These are phyloP conservation scores for Globisporangium alternatum DNA, from an alignment of 352 stramenopile species.

Conservation along the genomic window DNA sequence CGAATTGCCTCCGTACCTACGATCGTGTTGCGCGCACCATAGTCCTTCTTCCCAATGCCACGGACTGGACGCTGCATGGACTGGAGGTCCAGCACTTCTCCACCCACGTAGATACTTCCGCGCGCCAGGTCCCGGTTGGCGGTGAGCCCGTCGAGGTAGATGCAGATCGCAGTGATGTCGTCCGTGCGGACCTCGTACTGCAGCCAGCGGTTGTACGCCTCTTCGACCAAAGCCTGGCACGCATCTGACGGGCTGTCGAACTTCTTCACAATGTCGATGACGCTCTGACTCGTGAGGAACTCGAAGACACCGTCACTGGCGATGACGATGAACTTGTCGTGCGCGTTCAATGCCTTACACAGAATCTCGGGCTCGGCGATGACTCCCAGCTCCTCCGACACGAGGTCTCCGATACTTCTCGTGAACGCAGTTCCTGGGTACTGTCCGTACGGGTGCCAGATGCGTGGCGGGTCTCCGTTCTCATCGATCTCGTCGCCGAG, in stretches of 20 bases:
- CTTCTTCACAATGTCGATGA: slow-evolving; percentile 89
- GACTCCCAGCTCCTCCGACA: slow-evolving; percentile 91
- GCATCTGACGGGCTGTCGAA: slow-evolving; percentile 87
- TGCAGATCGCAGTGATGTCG: slow-evolving; percentile 92
- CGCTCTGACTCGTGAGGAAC: slow-evolving; percentile 93
- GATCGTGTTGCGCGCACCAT: slow-evolving; percentile 73
- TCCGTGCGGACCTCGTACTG: slow-evolving; percentile 93
- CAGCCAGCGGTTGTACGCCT: slow-evolving; percentile 93
- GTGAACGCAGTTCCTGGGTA: slow-evolving; percentile 97
- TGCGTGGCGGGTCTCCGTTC: slow-evolving; percentile 88
- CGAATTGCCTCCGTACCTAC: slow-evolving; percentile 83
- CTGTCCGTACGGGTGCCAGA: slow-evolving; percentile 89
- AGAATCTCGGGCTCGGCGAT: slow-evolving; percentile 91
- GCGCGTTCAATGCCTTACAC: slow-evolving; percentile 81
- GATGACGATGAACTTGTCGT: slow-evolving; percentile 92
- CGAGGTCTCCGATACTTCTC: slow-evolving; percentile 94
- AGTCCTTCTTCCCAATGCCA: slow-evolving; percentile 55
- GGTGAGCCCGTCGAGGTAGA: slow-evolving; percentile 77
- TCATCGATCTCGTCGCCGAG: slow-evolving; percentile 91
- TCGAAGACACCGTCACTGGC: slow-evolving; percentile 95
- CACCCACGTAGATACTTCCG: slow-evolving; percentile 81
- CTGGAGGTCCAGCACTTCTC: slow-evolving; percentile 77
- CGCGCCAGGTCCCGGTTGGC: slow-evolving; percentile 50
- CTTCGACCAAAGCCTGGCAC: slow-evolving; percentile 86
- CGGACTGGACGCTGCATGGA: slow-evolving; percentile 84